Evolutionary conservation across 176 grass and related monocot species (phyloP), one percentile per base, ranked within the genome.

Genomic region (Carex parvula): DNA sequence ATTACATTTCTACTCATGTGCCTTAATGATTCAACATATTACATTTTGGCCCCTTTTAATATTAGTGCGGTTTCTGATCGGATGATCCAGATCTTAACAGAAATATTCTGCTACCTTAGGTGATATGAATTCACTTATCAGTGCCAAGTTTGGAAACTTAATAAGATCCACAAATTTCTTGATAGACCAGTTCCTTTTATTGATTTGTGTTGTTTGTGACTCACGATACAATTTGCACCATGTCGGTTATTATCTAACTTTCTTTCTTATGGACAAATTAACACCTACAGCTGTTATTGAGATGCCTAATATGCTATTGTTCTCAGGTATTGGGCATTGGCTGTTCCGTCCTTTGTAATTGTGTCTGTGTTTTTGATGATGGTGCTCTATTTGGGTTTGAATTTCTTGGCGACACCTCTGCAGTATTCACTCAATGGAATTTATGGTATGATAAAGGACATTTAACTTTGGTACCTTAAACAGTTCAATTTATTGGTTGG

Each of bases 261-360:
- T 30, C 63, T 15, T 66, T 32, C 3, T 14, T 10, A 8, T 65
- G 26, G 63, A 11, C 30, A 67, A 67, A 67, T 17, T 15, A 16
- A 67, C 15, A 69, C 15, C 32, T 18, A 16, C 26, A 33, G 10
- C 15, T 39, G 5, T 39, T 18, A 39, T 39, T 39, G 32, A 14
- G 14, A 69, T 26, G 20, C 13, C 4, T 75, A 50, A 52, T 75
- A 24, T 52, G 68, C 17, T 60, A 64, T 82, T 87, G 42, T 30
- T 30, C n/a, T 8, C 76, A 87, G 91, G 86, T 86, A 82, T 55
- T 94, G 89, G 89, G 91, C 89, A 24, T 60, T 91, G 64, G 88
- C 91, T 32, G 63, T 87, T 84, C 84, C 91, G 54, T 84, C 91
- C 46, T 87, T 87, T 58, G 12, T 87, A 65, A 80, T 84, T 35